phyloP scores from a whole-genome alignment of 2,329 filamentous ascomycete genomes.

The Ophiostoma ips region DNA sequence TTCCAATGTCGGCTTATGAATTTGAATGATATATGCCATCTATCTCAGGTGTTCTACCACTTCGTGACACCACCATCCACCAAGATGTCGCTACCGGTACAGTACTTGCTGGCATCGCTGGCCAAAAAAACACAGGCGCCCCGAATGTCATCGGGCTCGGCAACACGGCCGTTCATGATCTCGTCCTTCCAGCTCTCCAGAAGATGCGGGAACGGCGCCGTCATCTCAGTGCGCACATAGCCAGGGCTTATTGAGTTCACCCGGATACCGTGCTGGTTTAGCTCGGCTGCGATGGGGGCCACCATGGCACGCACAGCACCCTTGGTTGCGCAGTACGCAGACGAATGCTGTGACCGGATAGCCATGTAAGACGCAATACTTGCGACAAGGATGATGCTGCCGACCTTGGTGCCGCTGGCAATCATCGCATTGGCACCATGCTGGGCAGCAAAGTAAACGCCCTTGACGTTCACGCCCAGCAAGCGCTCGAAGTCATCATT shows the following conservation, averaged over 20 bases:
- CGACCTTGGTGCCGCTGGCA: conserved; percentile 19
- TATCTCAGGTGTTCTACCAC: conserved; percentile 3
- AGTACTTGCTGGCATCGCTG: conserved; percentile 39
- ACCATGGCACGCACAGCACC: conserved; percentile 50
- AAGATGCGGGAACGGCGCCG: conserved; percentile 50
- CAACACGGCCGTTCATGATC: conserved; percentile 57
- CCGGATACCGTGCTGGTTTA: conserved; percentile 47
- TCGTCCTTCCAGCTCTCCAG: conserved; percentile 50
- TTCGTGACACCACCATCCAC: conserved; percentile 13
- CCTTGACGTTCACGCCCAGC: conserved; percentile 7
- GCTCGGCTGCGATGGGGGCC: conserved; percentile 46
- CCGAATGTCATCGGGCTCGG: conserved; percentile 43
- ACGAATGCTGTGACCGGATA: conserved; percentile 46
- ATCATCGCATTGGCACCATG: conserved; percentile 20
- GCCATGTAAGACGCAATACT: conserved; percentile 42
- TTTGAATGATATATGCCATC: too few relatives aligned
- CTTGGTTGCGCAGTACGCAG: conserved; percentile 55
- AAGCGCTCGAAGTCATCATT: conserved; percentile 9
- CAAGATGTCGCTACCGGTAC: conserved; percentile 9
- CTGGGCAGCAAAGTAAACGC: conserved; percentile 24
- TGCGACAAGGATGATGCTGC: conserved; percentile 43
- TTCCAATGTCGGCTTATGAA: too few relatives aligned
- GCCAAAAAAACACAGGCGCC: conserved; percentile 47
- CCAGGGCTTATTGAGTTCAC: conserved; percentile 55
- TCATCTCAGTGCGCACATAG: conserved; percentile 59